These are phyloP conservation scores for Claviceps sp. DNA, from an alignment of 2,329 filamentous ascomycete species.

Conservation along the genomic window DNA sequence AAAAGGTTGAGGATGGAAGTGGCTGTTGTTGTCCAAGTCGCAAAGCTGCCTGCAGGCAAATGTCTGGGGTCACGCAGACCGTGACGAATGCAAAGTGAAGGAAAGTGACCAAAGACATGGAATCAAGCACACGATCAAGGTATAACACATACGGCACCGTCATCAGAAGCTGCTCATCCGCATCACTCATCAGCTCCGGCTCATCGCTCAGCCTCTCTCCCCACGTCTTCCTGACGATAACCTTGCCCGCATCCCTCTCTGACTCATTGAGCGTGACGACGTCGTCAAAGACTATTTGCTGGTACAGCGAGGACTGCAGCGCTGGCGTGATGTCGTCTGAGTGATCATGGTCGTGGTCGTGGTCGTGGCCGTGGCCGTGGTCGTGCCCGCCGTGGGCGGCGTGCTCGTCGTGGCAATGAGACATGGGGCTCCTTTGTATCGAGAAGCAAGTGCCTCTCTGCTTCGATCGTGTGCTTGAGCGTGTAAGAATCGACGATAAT, in stretches of 20 bases:
- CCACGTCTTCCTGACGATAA: conserved; percentile 85
- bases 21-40: too few relatives aligned
- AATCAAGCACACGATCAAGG: background rate
- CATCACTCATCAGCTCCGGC: conserved; percentile 72
- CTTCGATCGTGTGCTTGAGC: too few relatives aligned
- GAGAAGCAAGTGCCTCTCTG: background rate
- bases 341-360: conserved; percentile 64
- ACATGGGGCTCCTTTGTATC: conserved; percentile 15
- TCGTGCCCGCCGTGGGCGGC: conserved; percentile 36
- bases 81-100: background rate
- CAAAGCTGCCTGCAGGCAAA: too few relatives aligned
- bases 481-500: too few relatives aligned
- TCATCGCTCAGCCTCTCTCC: conserved; percentile 55
- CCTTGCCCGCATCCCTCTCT: conserved; percentile 50
- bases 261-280: conserved; percentile 79
- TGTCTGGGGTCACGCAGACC: too few relatives aligned
- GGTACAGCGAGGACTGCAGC: conserved; percentile 79
- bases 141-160: conserved; percentile 58
- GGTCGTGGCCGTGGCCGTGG: conserved; percentile 36
- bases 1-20: too few relatives aligned
- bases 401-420: conserved; percentile 40
- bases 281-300: conserved; percentile 79
- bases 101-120: background rate
- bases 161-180: conserved; percentile 89
- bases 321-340: conserved; percentile 85